These are phyloP conservation scores for Cenchrus fungigraminus DNA, from an alignment of 176 grass and related monocot genomes.

Conservation along the genomic window DNA sequence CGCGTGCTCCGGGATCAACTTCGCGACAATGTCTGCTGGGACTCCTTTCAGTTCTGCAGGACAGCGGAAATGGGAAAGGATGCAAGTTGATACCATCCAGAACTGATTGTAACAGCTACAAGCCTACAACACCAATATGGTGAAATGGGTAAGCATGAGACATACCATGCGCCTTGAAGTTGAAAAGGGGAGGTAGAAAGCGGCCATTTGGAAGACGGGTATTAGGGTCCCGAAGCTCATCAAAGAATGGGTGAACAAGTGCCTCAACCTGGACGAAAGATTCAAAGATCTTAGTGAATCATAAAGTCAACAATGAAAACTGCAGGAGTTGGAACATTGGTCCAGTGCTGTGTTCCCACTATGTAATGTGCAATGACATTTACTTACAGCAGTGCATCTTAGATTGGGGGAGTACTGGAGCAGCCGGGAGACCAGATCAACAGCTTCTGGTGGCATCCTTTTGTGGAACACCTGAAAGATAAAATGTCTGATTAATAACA, in stretches of 20 bases:
- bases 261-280: slow-evolving; percentile 59
- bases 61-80: not conserved
- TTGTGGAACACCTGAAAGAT: slow-evolving; percentile 72
- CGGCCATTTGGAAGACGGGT: slow-evolving; percentile 72
- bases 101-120: not conserved
- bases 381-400: slow-evolving; percentile 76
- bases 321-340: not conserved
- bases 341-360: slow-evolving; percentile 1
- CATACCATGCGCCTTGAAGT: slow-evolving; percentile 79
- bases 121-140: not conserved
- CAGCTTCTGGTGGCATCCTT: slow-evolving; percentile 74
- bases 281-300: slow-evolving; percentile 7
- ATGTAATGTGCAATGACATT: not conserved
- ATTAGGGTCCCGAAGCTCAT: slow-evolving; percentile 74
- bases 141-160: not conserved
- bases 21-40: slow-evolving; percentile 53
- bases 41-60: slow-evolving; percentile 84
- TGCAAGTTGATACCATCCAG: not conserved
- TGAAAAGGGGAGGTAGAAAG: slow-evolving; percentile 74
- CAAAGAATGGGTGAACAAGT: slow-evolving; percentile 82
- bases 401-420: slow-evolving; percentile 81
- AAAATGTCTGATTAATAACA: slow-evolving; percentile 8
- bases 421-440: slow-evolving; percentile 79
- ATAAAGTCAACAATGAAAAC: not conserved
- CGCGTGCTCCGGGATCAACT: slow-evolving; percentile 91